Percentiles rank a stretch among this genome's conserved stretches.
Evolutionary conservation across 1,284 basidiomycete species (phyloP).

Genomic region (Puccinia hordei): DNA sequence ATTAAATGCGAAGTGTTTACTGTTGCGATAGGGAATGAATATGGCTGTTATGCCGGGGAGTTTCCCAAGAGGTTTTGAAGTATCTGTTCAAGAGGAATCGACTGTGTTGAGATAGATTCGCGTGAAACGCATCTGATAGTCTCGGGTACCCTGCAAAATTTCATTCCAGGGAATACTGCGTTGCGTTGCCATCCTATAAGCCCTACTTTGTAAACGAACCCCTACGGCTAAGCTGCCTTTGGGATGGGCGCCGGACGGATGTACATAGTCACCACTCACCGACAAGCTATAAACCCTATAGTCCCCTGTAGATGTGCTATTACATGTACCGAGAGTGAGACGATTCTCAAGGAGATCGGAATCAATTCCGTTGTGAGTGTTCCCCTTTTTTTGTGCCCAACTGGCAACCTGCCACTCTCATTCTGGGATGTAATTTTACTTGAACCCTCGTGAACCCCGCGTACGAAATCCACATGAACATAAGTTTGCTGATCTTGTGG

Average conservation of each 20-base stretch:
- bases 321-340: neutral
- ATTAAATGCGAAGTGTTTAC: neutral
- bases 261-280: neutral
- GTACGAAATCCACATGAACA: neutral
- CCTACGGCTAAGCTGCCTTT: neutral
- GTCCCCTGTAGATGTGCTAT: neutral
- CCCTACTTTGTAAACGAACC: too few relatives aligned
- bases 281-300: neutral
- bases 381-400: neutral
- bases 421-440: too few relatives aligned
- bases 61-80: neutral
- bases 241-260: neutral
- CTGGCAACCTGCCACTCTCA: too few relatives aligned
- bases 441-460: neutral
- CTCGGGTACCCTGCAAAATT: neutral
- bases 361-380: neutral
- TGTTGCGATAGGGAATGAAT: neutral
- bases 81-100: neutral
- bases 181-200: too few relatives aligned
- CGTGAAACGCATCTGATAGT: constrained; percentile 8
- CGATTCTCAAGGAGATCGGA: neutral
- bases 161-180: too few relatives aligned
- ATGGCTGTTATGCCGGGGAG: neutral
- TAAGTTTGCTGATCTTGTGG: neutral
- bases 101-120: neutral